Evolutionary conservation across 495 filamentous ascomycete species (phyloP), one percentile per base, ranked within the genome.

Genomic region (Neurospora sp.): DNA sequence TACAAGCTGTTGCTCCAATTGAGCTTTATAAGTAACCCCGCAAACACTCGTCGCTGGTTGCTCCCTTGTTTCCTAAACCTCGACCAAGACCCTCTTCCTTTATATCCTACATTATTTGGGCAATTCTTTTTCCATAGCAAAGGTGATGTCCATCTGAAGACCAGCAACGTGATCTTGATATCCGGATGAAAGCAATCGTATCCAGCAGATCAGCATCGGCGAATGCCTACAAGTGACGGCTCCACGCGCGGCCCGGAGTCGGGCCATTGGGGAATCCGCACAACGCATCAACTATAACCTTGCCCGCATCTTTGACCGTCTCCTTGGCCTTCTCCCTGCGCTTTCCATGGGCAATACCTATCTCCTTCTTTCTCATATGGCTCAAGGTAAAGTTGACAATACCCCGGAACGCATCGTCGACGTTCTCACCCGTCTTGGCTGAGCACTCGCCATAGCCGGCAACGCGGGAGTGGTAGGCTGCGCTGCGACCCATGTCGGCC

Each of bases 371-470:
- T 31, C 68, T 69, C 39, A 74, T 37, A 3, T 4, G 20, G 14
- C 22, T 38, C 8, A 77, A 12, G 4, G 71, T 68, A 18, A 70
- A 70, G 41, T 73, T 45, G 38, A 76, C 35, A 40, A 78, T 74
- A 10, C 41, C 69, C 1, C 71, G 44, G 68, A 70, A 71, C 4
- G 45, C 74, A 4, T 65, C 72, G 35, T 73, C 69, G 22, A 78
- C 73, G 53, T 74, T 73, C 31, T 77, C 75, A 3, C 69, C 69
- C 18, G 42, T 75, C 31, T 35, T 70, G 20, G 77, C 78, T 3
- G 77, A 78, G 71, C 75, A 77, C 72, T 80, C 78, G 35, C 22
- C 73, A 42, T 74, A 78, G 22, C 72, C 74, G 16, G 61, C 31
- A 8, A 74, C 75, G 18, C 59, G n/a, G 38, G 74, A 44, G 0